These are phyloP conservation scores for Aspergillus hortae DNA, from an alignment of 2,329 filamentous ascomycete species.

Conservation along the genomic window DNA sequence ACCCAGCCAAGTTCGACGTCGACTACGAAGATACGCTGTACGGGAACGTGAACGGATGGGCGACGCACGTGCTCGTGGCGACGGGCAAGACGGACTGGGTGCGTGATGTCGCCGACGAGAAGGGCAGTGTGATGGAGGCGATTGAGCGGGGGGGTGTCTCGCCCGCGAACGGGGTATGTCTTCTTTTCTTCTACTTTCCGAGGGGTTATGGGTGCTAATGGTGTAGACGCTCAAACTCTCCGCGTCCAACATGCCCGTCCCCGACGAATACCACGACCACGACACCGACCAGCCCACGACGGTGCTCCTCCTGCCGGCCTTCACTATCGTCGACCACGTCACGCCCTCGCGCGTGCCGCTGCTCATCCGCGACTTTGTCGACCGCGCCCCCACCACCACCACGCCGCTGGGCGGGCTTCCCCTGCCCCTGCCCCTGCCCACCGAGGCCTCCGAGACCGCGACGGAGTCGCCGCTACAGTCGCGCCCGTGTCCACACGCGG, in stretches of 20 bases:
- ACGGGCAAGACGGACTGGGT: conserved; percentile 98
- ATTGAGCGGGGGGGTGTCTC: conserved; percentile 49
- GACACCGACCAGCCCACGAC: conserved; percentile 66
- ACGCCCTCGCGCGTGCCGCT: conserved; percentile 69
- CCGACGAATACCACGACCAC: conserved; percentile 58
- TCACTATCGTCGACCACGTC: conserved; percentile 78
- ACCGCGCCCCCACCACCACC: conserved; percentile 69
- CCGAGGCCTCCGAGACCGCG: no score
- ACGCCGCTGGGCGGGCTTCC: conserved; percentile 54
- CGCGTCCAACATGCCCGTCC: conserved; percentile 84
- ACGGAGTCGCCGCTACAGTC: conserved; percentile 42
- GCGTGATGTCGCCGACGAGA: conserved; percentile 81
- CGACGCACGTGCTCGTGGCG: conserved; percentile 83
- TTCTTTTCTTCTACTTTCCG: neutral
- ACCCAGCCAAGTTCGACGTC: conserved; percentile 69
- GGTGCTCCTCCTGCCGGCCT: conserved; percentile 79
- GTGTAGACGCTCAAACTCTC: conserved; percentile 81
- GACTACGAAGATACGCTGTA: conserved; percentile 77
- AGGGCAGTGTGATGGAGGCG: conserved; percentile 78
- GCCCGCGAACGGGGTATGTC: conserved; percentile 41
- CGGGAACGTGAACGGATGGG: conserved; percentile 81
- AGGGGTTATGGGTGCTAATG: no score
- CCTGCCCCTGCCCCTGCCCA: neutral
- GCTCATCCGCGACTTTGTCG: conserved; percentile 68
- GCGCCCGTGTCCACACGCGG: conserved; percentile 73